Conservation (phyloP, 768 basidiomycete genomes). For the Daedalea quercina region DNA sequence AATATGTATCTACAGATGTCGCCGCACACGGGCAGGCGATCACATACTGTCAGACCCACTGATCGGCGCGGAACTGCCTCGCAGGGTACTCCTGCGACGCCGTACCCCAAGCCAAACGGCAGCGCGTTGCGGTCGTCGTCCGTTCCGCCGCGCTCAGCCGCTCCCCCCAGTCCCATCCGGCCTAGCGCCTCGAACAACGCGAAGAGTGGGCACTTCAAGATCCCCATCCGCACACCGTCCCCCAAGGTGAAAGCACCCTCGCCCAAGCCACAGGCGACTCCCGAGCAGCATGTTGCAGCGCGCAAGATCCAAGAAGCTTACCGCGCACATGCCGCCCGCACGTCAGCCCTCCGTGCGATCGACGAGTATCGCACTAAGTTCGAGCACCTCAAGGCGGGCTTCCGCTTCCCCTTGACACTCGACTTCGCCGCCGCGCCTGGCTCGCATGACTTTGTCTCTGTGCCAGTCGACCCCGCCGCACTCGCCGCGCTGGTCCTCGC, state of each 20-base stretch:
- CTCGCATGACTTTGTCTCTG: neutral
- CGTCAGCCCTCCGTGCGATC: slow-evolving; percentile 33
- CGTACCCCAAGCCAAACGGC: neutral
- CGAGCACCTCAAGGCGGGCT: slow-evolving; percentile 32
- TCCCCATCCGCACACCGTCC: slow-evolving; percentile 3
- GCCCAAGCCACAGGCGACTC: slow-evolving; percentile 3
- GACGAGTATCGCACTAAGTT: slow-evolving; percentile 36
- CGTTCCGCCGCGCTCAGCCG: neutral
- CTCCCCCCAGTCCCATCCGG: neutral
- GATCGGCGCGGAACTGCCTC: neutral
- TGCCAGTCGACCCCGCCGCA: slow-evolving; percentile 23
- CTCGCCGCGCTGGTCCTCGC: slow-evolving; percentile 4
- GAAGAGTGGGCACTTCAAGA: neutral
- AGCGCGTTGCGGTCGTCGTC: neutral
- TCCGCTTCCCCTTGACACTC: slow-evolving; percentile 37
- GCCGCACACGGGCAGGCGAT: slow-evolving; percentile 6
- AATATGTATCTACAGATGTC: neutral
- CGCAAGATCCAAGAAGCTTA: slow-evolving; percentile 40
- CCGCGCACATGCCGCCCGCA: slow-evolving; percentile 30
- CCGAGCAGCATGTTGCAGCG: slow-evolving; percentile 25
- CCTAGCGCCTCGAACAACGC: too few species aligned
- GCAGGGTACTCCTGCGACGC: slow-evolving; percentile 2
- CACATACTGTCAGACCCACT: neutral
- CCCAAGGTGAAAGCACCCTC: slow-evolving; percentile 2
- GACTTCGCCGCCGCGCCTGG: slow-evolving; percentile 32